Evolutionary conservation across 2,329 filamentous ascomycete species (phyloP).

Genomic region (Neurospora crassa): DNA sequence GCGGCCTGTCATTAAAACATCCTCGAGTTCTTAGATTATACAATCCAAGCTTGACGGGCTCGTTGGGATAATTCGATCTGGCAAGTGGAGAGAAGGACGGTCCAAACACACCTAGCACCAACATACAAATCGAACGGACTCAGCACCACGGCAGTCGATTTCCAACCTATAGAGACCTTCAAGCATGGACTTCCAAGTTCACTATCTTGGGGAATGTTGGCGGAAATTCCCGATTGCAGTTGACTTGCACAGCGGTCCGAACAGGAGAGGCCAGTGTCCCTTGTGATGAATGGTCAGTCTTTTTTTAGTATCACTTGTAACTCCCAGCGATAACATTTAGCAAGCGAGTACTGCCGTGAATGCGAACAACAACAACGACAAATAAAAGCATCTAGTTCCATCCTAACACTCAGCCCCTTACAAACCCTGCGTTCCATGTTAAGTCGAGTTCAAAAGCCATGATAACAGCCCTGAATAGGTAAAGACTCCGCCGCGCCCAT

Average conservation of each 20-base stretch:
- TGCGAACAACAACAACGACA: not conserved
- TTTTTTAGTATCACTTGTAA: not conserved
- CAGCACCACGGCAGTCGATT: not conserved
- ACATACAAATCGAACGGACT: not conserved
- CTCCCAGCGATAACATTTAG: not conserved
- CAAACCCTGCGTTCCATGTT: not conserved
- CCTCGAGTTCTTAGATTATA: not conserved
- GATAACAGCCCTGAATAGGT: not conserved
- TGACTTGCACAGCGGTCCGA: not conserved
- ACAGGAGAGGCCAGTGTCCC: not conserved
- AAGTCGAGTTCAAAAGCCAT: not conserved
- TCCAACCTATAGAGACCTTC: not conserved
- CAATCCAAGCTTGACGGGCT: not conserved
- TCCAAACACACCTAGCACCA: not conserved
- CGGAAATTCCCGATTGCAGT: not conserved
- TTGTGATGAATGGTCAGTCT: not conserved
- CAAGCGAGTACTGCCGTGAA: not conserved
- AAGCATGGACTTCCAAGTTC: not conserved
- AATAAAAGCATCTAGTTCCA: not conserved
- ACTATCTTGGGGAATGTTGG: not conserved
- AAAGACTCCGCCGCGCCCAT: not conserved
- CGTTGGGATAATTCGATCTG: not conserved
- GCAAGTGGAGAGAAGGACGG: not conserved
- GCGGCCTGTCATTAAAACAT: not conserved
- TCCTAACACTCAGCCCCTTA: not conserved